These are phyloP conservation scores for Candida sp. DNA, from an alignment of 1,139 yeast species.

Conservation along the genomic window DNA sequence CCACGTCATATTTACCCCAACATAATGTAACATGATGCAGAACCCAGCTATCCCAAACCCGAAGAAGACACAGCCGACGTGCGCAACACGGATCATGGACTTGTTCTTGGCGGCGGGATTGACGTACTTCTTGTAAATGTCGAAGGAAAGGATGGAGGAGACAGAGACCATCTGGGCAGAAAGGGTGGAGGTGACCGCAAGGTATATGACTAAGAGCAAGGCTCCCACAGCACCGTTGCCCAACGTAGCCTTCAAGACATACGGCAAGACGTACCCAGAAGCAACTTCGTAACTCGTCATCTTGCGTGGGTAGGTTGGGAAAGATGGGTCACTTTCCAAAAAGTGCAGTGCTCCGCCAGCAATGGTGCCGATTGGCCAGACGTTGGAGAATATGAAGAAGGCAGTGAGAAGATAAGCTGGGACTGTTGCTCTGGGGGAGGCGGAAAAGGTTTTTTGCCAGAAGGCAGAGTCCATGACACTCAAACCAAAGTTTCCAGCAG, in stretches of 20 bases:
- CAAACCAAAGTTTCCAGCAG: conserved; percentile 33
- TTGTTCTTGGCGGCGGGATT: conserved; percentile 29
- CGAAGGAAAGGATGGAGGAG: conserved; percentile 32
- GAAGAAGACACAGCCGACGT: conserved; percentile 30
- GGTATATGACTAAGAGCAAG: conserved; percentile 27
- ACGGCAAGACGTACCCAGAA: conserved; percentile 33
- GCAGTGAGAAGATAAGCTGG: conserved; percentile 44
- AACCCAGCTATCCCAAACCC: conserved; percentile 34
- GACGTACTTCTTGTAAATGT: conserved; percentile 32
- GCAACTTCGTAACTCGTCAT: conserved; percentile 28
- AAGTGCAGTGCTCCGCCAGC: conserved; percentile 31
- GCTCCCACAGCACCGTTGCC: conserved; percentile 36
- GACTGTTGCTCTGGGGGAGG: conserved; percentile 35
- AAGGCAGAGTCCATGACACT: conserved; percentile 35
- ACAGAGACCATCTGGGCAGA: conserved; percentile 37
- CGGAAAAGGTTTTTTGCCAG: conserved; percentile 40
- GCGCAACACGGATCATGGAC: conserved; percentile 31
- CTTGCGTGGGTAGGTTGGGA: conserved; percentile 33
- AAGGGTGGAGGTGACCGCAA: conserved; percentile 36
- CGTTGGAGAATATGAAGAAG: conserved; percentile 31
- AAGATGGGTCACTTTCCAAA: conserved; percentile 24
- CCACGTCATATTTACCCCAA: conserved; percentile 38
- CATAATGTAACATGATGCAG: conserved; percentile 34
- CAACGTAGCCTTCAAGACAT: conserved; percentile 27
- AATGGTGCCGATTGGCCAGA: conserved; percentile 35